A percentile compares a stretch with the other conserved stretches of the same genome.
These are phyloP conservation scores for Colletotrichum acutatum DNA, from an alignment of 2,329 filamentous ascomycete genomes.

Conservation along the genomic window DNA sequence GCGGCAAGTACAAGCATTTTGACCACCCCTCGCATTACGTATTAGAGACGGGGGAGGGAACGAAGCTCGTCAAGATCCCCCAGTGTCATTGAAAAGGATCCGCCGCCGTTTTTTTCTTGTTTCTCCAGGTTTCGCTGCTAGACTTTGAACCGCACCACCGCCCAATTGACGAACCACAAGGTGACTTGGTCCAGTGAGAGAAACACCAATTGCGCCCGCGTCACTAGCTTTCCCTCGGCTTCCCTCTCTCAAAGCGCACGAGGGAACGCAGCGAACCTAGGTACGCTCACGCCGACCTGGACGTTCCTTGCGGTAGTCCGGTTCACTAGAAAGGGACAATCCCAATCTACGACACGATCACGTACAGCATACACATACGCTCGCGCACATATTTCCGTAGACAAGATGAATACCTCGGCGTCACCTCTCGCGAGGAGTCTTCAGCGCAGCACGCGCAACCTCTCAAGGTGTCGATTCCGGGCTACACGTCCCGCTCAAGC, in stretches of 20 bases:
- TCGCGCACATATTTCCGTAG: background rate
- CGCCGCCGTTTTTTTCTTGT: background rate
- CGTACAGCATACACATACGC: background rate
- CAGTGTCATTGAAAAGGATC: constrained; percentile 8
- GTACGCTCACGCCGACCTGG: background rate
- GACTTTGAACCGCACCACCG: background rate
- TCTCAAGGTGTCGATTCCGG: constrained; percentile 43
- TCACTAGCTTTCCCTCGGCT: background rate
- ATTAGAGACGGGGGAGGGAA: constrained; percentile 10
- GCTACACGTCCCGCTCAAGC: constrained; percentile 36
- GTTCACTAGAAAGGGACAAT: background rate
- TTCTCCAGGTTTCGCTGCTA: background rate
- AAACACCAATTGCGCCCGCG: constrained; percentile 7
- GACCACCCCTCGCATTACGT: constrained; percentile 29
- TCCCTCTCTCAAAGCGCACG: background rate
- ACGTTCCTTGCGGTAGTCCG: background rate
- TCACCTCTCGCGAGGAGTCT: constrained; percentile 52
- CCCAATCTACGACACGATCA: background rate
- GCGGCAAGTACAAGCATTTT: constrained; percentile 11
- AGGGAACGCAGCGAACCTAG: background rate
- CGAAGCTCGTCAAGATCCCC: background rate
- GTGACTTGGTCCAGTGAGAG: background rate
- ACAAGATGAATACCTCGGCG: constrained; percentile 27
- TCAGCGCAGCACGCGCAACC: constrained; percentile 49
- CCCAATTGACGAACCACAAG: constrained; percentile 8